Evolutionary conservation across 352 stramenopile genomes (phyloP), one percentile per base, ranked within the genome.

Genomic region (Phytophthora sp.): DNA sequence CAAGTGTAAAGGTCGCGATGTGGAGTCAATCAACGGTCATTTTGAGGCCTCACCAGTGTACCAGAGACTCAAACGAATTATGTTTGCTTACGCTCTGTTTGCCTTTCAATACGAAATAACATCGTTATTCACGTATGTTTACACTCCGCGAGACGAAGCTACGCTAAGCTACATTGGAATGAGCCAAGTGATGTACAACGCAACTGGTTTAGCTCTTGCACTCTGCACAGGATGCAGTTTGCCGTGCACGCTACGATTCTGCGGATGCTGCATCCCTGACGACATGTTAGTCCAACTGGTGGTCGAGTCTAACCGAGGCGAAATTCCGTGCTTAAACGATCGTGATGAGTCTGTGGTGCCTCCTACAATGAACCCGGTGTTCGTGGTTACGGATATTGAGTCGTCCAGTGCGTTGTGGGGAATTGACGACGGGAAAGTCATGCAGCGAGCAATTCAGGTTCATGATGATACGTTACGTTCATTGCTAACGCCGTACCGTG

Each of bases 331-430:
- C 24, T n/a, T 55, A 5, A n/a, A 55, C 8, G 28, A 66, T 2
- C 31, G 38, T 12, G 32, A 63, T 17, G 39, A 69, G 7, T 56
- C 59, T 3, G 46, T 62, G 1, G 32, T 44, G 8, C 60, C 68
- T 27, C 64, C 68, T 11, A 48, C 74, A 0, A 34, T 70, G 4
- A 80, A 84, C 27, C 80, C 80, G 2, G 74, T 88, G 6, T 89
- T 89, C 52, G 76, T 89, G 17, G 71, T 84, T 37, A 89, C 77
- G 0, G 80, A 89, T 54, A 88, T 89, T 28, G 77, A 89, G 35
- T 87, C 77, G 4, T 89, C 80, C 5, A 87, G 77, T 54, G 76
- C 67, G 9, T 60, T 89, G 15, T 89, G 77, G 80, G 71, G 58
- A n/a, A 72, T 82, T 11, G 73, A 64, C 9, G 75, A 84, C 37